phyloP scores from a whole-genome alignment of 2,329 filamentous ascomycete genomes.

The Thermochaetoides dissita region DNA sequence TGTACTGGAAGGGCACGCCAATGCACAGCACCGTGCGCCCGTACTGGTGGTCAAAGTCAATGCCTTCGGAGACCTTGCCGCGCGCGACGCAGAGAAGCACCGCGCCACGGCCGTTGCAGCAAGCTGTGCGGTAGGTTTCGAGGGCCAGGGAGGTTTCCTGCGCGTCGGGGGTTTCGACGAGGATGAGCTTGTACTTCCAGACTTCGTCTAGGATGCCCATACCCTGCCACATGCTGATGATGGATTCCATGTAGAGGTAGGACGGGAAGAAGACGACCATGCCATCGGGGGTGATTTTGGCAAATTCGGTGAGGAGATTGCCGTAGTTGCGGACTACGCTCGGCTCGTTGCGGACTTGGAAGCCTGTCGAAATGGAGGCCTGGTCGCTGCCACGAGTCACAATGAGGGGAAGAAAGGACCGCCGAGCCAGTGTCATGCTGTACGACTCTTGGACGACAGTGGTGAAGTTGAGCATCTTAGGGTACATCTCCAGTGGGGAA shows the following conservation, averaged over 20 bases:
- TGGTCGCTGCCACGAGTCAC: constrained; percentile 92
- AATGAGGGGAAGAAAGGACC: constrained; percentile 96
- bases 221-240: constrained; percentile 98
- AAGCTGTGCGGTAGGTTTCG: constrained; percentile 93
- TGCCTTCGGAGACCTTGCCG: constrained; percentile 94
- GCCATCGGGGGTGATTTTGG: constrained; percentile 88
- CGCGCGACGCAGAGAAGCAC: constrained; percentile 88
- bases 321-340: constrained; percentile 97
- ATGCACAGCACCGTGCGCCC: constrained; percentile 92
- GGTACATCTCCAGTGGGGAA: constrained; percentile 95
- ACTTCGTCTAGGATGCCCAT: constrained; percentile 97
- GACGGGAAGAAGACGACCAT: constrained; percentile 99
- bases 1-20: constrained; percentile 96
- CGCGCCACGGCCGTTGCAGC: constrained; percentile 89
- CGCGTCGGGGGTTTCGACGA: constrained; percentile 93
- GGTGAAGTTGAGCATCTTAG: constrained; percentile 89
- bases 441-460: constrained; percentile 96
- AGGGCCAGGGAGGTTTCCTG: constrained; percentile 92
- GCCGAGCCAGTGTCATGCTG: constrained; percentile 83
- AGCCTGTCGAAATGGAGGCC: constrained; percentile 80
- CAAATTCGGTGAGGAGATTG: constrained; percentile 83
- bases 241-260: constrained; percentile 98
- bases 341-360: constrained; percentile 89
- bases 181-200: constrained; percentile 97
- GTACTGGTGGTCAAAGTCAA: constrained; percentile 98